Base-by-base conservation (phyloP, 257 asterid genomes). In the Misopates orontium region DNA sequence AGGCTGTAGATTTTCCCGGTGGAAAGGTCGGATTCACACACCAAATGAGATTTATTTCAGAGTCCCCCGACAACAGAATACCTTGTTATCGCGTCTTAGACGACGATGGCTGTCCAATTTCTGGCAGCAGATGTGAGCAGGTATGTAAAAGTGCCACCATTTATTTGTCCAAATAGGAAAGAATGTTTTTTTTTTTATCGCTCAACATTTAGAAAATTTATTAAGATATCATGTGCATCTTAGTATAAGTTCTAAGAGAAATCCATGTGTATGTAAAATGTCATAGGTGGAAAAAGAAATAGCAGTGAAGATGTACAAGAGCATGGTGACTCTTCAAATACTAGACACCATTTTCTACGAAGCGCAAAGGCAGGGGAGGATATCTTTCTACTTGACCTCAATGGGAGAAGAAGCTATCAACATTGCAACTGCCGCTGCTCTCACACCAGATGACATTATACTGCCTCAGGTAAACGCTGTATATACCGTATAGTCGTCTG, bases 401-500 rank as follows among this genome's bases (percentile, higher is more conserved):
- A 63, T 32, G 10, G 99, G 99, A 8, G 99, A 93, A 74, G 99
- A 93, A 78, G 97, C 95, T 17, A 79, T 87, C 56, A 86, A 80
- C 78, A 75, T 93, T 61, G 98, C 89, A 61, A 83, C 98, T 0
- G 98, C 98, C 16, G 98, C 98, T 64, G 98, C 96, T 18, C 94
- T 91, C 55, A 4, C 86, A 3, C 68, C 79, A 0, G 83, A 93
- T 44, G 95, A 89, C 61, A 15, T 86, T 57, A 31, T 86, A 64
- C 62, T 86, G 16, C 84, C 94, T 11, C 94, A 86, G 90, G 94
- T 82, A 1, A 36, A n/a, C n/a, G n/a, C n/a, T n/a, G n/a, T n/a
- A 3, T 36, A 36, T 3, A 36, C 42, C 10, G 6, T 36, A 3
- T 36, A 9, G 1, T 8, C 42, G 42, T 36, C 8, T 36, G 36